A percentile compares a stretch with the other conserved stretches of the same genome.
These are phyloP conservation scores for Ailanthus altissimus DNA, from an alignment of 345 rosid genomes.

Conservation along the genomic window DNA sequence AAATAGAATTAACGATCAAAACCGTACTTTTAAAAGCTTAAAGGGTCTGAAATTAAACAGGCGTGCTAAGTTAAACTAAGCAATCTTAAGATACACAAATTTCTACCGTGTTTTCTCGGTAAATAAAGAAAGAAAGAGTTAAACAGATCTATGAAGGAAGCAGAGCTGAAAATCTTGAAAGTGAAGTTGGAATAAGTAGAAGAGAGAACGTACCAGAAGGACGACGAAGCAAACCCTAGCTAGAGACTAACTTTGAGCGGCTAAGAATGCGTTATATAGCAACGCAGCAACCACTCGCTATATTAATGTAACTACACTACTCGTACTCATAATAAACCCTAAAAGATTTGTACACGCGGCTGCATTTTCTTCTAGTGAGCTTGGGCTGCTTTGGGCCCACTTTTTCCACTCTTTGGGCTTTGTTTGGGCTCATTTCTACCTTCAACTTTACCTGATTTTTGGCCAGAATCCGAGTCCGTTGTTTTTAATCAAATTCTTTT, in stretches of 20 bases:
- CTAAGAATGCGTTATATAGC: neutral
- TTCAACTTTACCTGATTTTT: too few relatives aligned
- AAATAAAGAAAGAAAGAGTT: neutral
- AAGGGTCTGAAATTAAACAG: neutral
- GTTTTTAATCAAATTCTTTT: too few relatives aligned
- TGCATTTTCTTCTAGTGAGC: too few relatives aligned
- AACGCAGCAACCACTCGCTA: neutral
- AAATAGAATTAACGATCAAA: neutral
- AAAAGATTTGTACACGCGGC: too few relatives aligned
- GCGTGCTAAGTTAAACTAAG: neutral
- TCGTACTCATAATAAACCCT: too few relatives aligned
- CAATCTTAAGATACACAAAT: neutral
- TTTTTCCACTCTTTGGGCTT: too few relatives aligned
- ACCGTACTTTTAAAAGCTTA: neutral
- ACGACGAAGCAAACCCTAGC: conserved; percentile 1
- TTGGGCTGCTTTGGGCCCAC: too few relatives aligned
- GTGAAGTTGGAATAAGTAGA: neutral
- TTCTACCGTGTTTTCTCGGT: neutral
- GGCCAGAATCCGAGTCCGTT: too few relatives aligned
- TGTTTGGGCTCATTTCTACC: too few relatives aligned
- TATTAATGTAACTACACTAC: too few relatives aligned
- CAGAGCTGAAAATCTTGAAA: neutral
- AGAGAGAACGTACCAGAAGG: conserved; percentile 4
- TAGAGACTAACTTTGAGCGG: neutral
- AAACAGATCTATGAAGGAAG: neutral